Evolutionary conservation across 768 basidiomycete genomes (phyloP).

Genomic region (Psilocybe subaeruginosa): DNA sequence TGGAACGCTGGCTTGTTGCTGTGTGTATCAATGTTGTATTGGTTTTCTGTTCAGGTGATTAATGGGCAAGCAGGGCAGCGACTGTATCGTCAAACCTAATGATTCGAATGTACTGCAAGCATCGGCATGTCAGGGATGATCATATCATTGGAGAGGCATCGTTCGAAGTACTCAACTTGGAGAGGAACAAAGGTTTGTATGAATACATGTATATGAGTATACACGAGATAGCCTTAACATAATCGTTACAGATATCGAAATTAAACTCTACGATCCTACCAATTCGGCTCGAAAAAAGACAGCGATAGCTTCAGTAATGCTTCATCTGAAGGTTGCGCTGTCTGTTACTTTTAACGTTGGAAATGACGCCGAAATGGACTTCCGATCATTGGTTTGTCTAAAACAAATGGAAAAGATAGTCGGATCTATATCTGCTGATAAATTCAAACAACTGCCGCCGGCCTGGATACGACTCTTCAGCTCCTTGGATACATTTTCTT

Average conservation of each 20-base stretch:
- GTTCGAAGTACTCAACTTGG: neutral
- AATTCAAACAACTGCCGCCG: neutral
- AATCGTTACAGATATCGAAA: neutral
- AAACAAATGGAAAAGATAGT: slow-evolving; percentile 4
- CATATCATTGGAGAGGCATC: neutral
- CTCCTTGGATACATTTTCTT: neutral
- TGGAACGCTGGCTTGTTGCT: neutral
- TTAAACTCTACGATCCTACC: neutral
- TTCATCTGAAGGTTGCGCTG: neutral
- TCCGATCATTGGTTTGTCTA: neutral
- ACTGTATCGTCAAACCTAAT: neutral
- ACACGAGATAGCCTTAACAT: no score
- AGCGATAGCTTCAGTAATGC: neutral
- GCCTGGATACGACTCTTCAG: neutral
- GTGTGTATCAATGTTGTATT: no score
- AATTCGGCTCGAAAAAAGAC: neutral
- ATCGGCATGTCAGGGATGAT: neutral
- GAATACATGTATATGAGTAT: neutral
- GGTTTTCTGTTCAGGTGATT: neutral
- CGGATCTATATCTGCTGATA: neutral
- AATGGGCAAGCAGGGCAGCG: neutral
- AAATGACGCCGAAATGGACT: neutral
- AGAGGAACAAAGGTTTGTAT: neutral
- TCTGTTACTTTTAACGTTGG: neutral
- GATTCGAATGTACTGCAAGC: neutral